Percentiles rank a stretch among this genome's conserved stretches.
Evolutionary conservation across 2,329 filamentous ascomycete genomes (phyloP).

Genomic region (Aspergillus sergii): DNA sequence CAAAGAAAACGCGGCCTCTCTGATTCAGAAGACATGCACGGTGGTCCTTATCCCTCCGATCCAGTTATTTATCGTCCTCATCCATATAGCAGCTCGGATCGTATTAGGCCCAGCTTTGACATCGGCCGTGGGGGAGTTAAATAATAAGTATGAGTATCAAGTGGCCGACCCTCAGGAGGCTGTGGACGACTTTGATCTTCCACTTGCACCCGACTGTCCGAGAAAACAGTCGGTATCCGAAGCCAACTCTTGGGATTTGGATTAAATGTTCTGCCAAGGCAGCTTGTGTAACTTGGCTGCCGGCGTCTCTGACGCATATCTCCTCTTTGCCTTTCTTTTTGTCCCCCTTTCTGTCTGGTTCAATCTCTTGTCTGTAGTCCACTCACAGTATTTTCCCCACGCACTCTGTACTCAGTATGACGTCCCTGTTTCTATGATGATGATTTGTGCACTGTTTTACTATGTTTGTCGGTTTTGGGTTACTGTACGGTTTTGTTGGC

Average conservation of each 20-base stretch:
- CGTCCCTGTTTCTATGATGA: conserved; percentile 11
- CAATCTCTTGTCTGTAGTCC: not conserved
- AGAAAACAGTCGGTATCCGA: conserved; percentile 24
- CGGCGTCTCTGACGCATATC: conserved; percentile 2
- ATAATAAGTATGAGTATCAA: conserved; percentile 21
- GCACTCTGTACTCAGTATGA: conserved; percentile 1
- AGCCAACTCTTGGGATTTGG: conserved; percentile 31
- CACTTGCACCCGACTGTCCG: conserved; percentile 33
- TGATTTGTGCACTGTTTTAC: conserved; percentile 2
- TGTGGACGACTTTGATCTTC: conserved; percentile 44
- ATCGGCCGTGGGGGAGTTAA: conserved; percentile 21
- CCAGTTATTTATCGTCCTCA: conserved; percentile 75
- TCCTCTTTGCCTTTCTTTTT: not conserved
- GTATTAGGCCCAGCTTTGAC: conserved; percentile 43
- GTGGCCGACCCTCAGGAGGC: conserved; percentile 23
- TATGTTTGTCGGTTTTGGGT: not conserved
- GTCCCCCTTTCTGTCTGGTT: not conserved
- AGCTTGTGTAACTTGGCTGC: not conserved
- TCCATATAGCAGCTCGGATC: conserved; percentile 78
- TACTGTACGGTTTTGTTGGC: conserved; percentile 14
- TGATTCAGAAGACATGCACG: conserved; percentile 76
- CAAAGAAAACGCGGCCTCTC: conserved; percentile 60
- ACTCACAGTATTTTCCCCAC: not conserved
- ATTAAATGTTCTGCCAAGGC: conserved; percentile 24
- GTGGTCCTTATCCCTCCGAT: conserved; percentile 79